Percentiles rank a stretch among this genome's conserved stretches.
phyloP scores from a whole-genome alignment of 352 stramenopile species.

The Phytophthora sp. region DNA sequence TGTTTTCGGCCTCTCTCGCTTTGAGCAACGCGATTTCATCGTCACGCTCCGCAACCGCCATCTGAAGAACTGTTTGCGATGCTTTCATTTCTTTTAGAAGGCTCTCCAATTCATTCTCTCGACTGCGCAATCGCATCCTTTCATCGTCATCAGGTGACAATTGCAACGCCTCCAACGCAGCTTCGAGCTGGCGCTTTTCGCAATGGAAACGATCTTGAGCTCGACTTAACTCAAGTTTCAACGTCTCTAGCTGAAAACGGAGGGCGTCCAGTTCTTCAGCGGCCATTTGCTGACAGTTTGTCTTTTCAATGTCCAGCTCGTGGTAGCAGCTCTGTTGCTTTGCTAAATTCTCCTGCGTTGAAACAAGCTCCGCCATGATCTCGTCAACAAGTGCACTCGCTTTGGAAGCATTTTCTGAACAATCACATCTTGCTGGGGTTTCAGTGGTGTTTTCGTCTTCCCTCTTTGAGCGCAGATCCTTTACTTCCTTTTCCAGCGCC shows the following conservation, averaged over 20 bases:
- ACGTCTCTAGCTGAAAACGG: constrained; percentile 28
- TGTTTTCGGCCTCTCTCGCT: background rate
- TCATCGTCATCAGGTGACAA: constrained; percentile 2
- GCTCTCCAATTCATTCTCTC: constrained; percentile 16
- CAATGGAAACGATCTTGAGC: constrained; percentile 9
- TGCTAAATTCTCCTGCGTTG: constrained; percentile 18
- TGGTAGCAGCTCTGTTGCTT: constrained; percentile 25
- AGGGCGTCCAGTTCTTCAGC: constrained; percentile 37
- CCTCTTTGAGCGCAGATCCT: constrained; percentile 38
- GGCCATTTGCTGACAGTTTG: constrained; percentile 33
- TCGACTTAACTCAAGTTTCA: constrained; percentile 24
- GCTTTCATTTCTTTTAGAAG: constrained; percentile 13
- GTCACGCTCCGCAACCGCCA: constrained; percentile 26
- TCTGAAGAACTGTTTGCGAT: constrained; percentile 24
- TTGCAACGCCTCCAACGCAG: constrained; percentile 22
- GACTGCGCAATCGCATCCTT: constrained; percentile 2
- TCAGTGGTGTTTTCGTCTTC: background rate
- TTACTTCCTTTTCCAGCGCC: constrained; percentile 46
- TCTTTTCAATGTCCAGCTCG: constrained; percentile 28
- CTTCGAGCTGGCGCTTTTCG: constrained; percentile 35
- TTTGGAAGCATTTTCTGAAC: constrained; percentile 8
- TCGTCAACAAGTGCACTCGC: constrained; percentile 7
- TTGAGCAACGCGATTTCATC: constrained; percentile 29
- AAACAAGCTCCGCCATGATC: constrained; percentile 22
- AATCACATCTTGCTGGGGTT: constrained; percentile 3